phyloP scores from a whole-genome alignment of 2,329 filamentous ascomycete species.

The Pseudocercospora eumusae region DNA sequence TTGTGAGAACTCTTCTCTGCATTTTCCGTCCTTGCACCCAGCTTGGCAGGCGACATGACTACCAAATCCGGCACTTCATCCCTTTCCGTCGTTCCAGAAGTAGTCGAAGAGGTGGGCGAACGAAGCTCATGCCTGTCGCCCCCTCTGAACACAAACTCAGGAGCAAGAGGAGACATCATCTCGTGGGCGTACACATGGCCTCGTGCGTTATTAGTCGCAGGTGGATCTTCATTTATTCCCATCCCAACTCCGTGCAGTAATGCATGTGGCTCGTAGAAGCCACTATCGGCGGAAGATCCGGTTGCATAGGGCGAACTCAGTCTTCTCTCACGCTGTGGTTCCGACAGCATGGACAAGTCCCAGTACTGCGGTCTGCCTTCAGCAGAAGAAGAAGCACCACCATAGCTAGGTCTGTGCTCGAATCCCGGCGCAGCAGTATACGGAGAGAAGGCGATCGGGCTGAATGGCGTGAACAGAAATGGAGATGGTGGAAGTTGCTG shows the following conservation, averaged over 20 bases:
- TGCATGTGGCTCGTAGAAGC: conserved; percentile 32
- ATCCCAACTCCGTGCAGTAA: conserved; percentile 12
- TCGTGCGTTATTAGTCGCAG: conserved; percentile 20
- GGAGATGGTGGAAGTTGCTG: conserved; percentile 29
- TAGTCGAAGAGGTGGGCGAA: not conserved
- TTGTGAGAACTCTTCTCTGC: conserved; percentile 21
- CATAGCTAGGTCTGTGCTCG: conserved; percentile 13
- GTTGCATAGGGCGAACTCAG: conserved; percentile 25
- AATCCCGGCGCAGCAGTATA: conserved; percentile 12
- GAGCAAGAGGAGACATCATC: conserved; percentile 23
- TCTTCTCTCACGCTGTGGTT: conserved; percentile 20
- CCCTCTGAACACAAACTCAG: conserved; percentile 10
- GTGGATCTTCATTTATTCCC: conserved; percentile 13
- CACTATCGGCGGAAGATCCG: conserved; percentile 32
- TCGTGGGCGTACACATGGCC: conserved; percentile 33
- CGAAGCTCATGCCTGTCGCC: not conserved
- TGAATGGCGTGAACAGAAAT: conserved; percentile 28
- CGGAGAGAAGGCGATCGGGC: conserved; percentile 25
- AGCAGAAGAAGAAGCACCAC: conserved; percentile 6
- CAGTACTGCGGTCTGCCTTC: conserved; percentile 32
- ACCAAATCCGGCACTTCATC: conserved; percentile 17
- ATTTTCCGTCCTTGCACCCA: conserved; percentile 11
- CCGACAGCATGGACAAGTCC: conserved; percentile 37
- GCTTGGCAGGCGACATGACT: conserved; percentile 12
- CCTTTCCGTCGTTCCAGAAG: conserved; percentile 5